phyloP scores from a whole-genome alignment of 73 alveolate species.

The Loxodes magnus region DNA sequence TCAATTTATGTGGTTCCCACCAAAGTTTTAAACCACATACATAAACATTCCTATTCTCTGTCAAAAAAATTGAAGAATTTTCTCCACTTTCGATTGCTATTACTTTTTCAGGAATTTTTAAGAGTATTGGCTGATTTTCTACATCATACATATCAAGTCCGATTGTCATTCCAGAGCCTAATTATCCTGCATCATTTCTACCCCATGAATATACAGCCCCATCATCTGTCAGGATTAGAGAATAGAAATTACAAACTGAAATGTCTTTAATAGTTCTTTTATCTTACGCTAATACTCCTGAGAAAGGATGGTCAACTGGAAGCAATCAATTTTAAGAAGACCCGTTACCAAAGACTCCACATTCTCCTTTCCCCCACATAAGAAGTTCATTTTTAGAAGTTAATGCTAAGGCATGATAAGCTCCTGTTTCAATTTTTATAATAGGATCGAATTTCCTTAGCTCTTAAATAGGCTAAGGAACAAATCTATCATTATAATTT shows the following conservation, averaged over 20 bases:
- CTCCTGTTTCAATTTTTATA: conserved; percentile 31
- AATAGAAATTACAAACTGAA: conserved; percentile 42
- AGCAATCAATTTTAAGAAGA: conserved; percentile 17
- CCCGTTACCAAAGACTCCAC: conserved; percentile 55
- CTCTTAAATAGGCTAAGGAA: conserved; percentile 59
- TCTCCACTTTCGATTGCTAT: conserved; percentile 45
- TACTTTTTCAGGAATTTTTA: conserved; percentile 20
- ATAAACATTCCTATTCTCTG: conserved; percentile 34
- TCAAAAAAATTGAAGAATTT: conserved; percentile 33
- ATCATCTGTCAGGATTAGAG: conserved; percentile 36
- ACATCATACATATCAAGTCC: conserved; percentile 33
- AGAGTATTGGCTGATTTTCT: conserved; percentile 31
- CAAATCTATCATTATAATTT: conserved; percentile 50
- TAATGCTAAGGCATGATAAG: conserved; percentile 32
- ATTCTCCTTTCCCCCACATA: conserved; percentile 55
- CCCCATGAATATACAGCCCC: conserved; percentile 48
- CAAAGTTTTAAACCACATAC: conserved; percentile 19
- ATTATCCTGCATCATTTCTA: conserved; percentile 46
- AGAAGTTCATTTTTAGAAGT: conserved; percentile 22
- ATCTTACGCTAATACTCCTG: conserved; percentile 9
- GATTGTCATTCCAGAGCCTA: conserved; percentile 38
- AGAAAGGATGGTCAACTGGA: conserved; percentile 19
- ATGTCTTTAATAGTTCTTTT: conserved; percentile 16
- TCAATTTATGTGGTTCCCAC: conserved; percentile 5
- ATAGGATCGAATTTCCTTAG: conserved; percentile 30